Percentiles rank a stretch among this genome's conserved stretches.
Conservation (phyloP, 331 rosid genomes). For the Phaseolus coccineus region DNA sequence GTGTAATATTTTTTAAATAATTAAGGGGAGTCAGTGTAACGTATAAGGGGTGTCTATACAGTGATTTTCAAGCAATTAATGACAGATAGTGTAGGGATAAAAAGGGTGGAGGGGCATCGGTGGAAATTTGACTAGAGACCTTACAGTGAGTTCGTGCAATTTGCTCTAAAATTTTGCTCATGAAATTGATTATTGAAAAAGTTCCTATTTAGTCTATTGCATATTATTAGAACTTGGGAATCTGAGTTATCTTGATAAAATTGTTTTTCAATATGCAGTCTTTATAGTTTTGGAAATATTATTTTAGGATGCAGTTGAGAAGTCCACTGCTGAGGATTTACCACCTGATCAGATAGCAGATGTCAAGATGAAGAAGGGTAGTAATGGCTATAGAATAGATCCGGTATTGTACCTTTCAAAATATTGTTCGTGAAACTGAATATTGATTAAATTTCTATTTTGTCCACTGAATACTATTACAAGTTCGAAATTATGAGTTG, state of each 20-base stretch:
- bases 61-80: too few relatives aligned
- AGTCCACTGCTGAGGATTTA: constrained; percentile 59
- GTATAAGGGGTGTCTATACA: too few relatives aligned
- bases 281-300: constrained; percentile 42
- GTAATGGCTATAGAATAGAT: constrained; percentile 41
- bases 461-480: neutral
- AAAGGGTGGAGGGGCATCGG: too few relatives aligned
- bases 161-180: neutral
- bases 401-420: neutral
- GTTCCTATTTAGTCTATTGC: neutral
- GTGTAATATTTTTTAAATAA: too few relatives aligned
- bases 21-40: too few relatives aligned
- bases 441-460: neutral
- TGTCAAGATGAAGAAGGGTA: constrained; percentile 53
- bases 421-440: neutral
- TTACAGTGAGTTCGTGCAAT: too few relatives aligned
- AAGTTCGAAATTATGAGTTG: neutral
- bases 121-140: too few relatives aligned
- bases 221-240: constrained; percentile 10
- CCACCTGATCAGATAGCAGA: constrained; percentile 73
- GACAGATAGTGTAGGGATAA: too few relatives aligned
- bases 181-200: constrained; percentile 21
- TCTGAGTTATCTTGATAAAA: constrained; percentile 11
- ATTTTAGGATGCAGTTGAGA: constrained; percentile 62
- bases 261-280: constrained; percentile 7